Base-by-base conservation (phyloP, 768 basidiomycete species). In the Paxillus involutus region DNA sequence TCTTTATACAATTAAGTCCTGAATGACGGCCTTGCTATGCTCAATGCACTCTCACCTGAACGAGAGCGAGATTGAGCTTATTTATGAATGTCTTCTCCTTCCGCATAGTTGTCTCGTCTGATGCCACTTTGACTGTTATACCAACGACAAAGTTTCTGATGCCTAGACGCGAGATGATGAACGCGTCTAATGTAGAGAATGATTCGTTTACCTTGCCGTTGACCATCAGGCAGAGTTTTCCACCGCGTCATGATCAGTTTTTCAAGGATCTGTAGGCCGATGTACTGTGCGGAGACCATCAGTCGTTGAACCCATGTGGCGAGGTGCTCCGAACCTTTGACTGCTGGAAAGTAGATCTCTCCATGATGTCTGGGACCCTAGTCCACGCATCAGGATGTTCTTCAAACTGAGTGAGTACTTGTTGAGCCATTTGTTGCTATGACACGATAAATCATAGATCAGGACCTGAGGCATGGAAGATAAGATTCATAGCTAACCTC, bases 381-480 rank as follows among this genome's bases (percentile, higher is more conserved):
- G 94, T 95, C 97, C 97, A 99, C 35, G 95, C 87, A 55, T 98
- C 96, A 16, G 91, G 90, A 70, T 94, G 81, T 56, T 99, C 97
- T 72, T 98, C 94, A 66, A 99, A 88, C 68, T 95, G 94, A 8
- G 96, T 97, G 61, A 99, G 81, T 58, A 93, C 80, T 69, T 89
- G 89, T 73, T 98, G 96, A 14, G 96, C 96, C 70, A 87, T 71
- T 84, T 91, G 89, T 91, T 95, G 95, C 95, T 98, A 66, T 50
- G 43, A 46, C 16, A 32, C 19, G 47, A 48, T 26, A 51, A 51
- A 49, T 21, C 35, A 16, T 40, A 44, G 51, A 59, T 64, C 26
- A 59, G 51, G 7, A 10, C 16, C 35, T 52, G 21, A 29, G 29
- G 14, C 44, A 39, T 17, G 17, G 7, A 19, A 26, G 47, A 62